These are phyloP conservation scores for Vitis labrusca DNA, from an alignment of 164 flowering plant genomes.

Conservation along the genomic window DNA sequence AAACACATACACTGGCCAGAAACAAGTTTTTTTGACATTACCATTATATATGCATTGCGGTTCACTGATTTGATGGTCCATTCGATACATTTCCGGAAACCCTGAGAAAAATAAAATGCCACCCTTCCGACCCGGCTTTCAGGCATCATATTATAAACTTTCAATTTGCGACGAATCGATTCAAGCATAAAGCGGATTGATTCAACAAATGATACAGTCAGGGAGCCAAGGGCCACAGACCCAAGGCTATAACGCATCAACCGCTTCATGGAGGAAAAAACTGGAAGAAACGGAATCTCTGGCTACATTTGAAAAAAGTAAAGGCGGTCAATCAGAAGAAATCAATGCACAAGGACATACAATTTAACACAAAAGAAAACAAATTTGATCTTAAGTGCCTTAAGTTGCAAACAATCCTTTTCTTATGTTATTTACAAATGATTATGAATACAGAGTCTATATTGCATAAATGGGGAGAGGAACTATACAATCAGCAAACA, in stretches of 20 bases:
- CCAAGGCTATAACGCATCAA: constrained; percentile 84
- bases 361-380: neutral
- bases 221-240: constrained; percentile 90
- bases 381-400: too few relatives aligned
- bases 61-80: constrained; percentile 83
- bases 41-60: constrained; percentile 97
- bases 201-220: constrained; percentile 74
- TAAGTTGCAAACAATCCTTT: too few relatives aligned
- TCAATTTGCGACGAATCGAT: constrained; percentile 78
- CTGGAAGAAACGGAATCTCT: constrained; percentile 92
- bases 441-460: too few relatives aligned
- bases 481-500: too few relatives aligned
- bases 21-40: constrained; percentile 9
- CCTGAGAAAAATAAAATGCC: constrained; percentile 45
- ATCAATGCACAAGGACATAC: constrained; percentile 7
- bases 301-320: constrained; percentile 40
- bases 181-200: constrained; percentile 78
- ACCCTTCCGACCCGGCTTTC: constrained; percentile 54
- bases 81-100: constrained; percentile 56
- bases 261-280: constrained; percentile 90
- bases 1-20: neutral
- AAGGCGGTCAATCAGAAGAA: neutral
- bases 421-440: too few relatives aligned
- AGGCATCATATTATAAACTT: constrained; percentile 44
- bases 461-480: too few relatives aligned